Evolutionary conservation across 768 basidiomycete genomes (phyloP).

Genomic region (Leccinum uliginosum): DNA sequence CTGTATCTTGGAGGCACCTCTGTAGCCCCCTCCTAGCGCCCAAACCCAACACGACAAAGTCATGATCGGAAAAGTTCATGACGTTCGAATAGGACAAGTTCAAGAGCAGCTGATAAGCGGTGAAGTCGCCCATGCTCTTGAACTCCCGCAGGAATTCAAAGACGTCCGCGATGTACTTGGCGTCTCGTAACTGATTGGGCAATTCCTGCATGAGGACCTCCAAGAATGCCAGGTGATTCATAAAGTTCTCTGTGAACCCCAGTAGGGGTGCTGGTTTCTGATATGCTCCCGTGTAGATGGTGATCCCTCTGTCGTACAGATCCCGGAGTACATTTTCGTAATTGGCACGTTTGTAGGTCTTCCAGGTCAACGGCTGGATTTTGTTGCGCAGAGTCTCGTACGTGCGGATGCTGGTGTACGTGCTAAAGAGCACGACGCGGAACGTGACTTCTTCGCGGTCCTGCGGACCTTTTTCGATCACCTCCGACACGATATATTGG

Average conservation of each 20-base stretch:
- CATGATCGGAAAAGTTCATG: slow-evolving; percentile 59
- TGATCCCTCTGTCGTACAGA: slow-evolving; percentile 33
- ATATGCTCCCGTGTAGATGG: slow-evolving; percentile 70
- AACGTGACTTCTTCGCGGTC: slow-evolving; percentile 60
- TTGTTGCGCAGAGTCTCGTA: slow-evolving; percentile 56
- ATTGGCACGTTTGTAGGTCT: slow-evolving; percentile 44
- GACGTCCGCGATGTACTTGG: slow-evolving; percentile 58
- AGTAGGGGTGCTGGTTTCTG: slow-evolving; percentile 65
- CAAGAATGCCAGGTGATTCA: slow-evolving; percentile 61
- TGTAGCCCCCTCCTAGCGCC: slow-evolving; percentile 63
- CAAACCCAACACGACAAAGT: slow-evolving; percentile 67
- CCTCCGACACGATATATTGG: slow-evolving; percentile 65
- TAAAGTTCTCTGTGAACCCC: slow-evolving; percentile 41
- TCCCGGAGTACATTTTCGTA: slow-evolving; percentile 52
- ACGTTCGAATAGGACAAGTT: slow-evolving; percentile 54
- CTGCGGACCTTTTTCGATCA: slow-evolving; percentile 66
- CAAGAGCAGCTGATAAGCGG: slow-evolving; percentile 62
- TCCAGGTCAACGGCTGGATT: slow-evolving; percentile 61
- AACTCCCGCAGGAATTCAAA: slow-evolving; percentile 56
- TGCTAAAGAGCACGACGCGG: slow-evolving; percentile 67
- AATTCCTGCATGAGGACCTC: slow-evolving; percentile 60
- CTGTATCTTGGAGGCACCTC: slow-evolving; percentile 56
- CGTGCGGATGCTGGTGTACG: slow-evolving; percentile 67
- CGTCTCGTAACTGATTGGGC: slow-evolving; percentile 41
- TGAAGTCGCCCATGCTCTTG: slow-evolving; percentile 74